phyloP scores from a whole-genome alignment of 2,329 filamentous ascomycete genomes.

The Paraconiothyrium sp. region DNA sequence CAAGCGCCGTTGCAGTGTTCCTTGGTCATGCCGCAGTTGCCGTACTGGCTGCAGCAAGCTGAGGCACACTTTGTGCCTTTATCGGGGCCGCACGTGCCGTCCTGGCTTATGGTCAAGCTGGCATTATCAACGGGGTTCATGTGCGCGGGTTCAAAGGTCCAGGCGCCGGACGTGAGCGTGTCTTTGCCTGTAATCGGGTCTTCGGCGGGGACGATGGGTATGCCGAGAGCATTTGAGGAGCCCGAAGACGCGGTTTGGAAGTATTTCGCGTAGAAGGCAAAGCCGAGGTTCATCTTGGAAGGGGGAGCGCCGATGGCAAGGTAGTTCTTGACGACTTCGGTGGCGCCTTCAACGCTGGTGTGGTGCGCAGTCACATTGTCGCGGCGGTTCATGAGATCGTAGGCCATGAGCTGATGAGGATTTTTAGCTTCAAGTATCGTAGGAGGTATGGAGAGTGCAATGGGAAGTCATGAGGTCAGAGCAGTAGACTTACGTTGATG shows the following conservation, averaged over 20 bases:
- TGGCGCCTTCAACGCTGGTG: constrained; percentile 67
- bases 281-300: constrained; percentile 69
- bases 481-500: constrained; percentile 59
- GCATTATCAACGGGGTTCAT: constrained; percentile 34
- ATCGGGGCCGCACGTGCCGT: constrained; percentile 45
- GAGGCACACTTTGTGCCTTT: constrained; percentile 36
- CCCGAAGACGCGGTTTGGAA: constrained; percentile 64
- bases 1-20: constrained; percentile 45
- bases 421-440: background rate
- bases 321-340: constrained; percentile 67
- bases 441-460: background rate
- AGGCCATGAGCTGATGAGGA: constrained; percentile 66
- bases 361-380: constrained; percentile 72
- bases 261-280: constrained; percentile 76
- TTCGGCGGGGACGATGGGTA: constrained; percentile 68
- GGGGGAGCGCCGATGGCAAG: constrained; percentile 64
- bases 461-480: background rate
- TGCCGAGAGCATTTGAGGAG: constrained; percentile 61
- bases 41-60: constrained; percentile 46
- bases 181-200: constrained; percentile 68
- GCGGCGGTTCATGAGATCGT: constrained; percentile 76
- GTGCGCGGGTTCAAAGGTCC: constrained; percentile 56
- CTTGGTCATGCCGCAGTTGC: constrained; percentile 40
- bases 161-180: constrained; percentile 65
- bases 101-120: constrained; percentile 26